These are phyloP conservation scores for Apiospora marii DNA, from an alignment of 2,329 filamentous ascomycete genomes.

Conservation along the genomic window DNA sequence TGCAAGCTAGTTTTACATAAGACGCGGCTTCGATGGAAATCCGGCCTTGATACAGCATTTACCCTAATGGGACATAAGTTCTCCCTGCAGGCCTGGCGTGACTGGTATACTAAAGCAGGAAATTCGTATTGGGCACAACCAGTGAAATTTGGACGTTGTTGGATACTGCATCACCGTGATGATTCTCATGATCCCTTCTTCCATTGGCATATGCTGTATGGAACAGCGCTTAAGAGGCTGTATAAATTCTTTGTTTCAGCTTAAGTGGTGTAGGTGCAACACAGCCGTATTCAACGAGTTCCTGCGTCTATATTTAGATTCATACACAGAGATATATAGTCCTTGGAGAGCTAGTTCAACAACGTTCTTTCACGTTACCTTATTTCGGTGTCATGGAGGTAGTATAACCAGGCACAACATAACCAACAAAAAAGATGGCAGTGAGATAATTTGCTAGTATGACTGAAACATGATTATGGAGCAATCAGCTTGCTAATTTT, in stretches of 20 bases:
- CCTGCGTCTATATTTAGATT: too few relatives aligned
- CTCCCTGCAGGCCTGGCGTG: not conserved
- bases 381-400: not conserved
- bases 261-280: not conserved
- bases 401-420: not conserved
- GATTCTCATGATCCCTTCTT: not conserved
- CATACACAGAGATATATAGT: too few relatives aligned
- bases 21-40: not conserved
- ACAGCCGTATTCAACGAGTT: not conserved
- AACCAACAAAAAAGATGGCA: too few relatives aligned
- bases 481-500: too few relatives aligned
- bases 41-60: not conserved
- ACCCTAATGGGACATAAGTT: not conserved
- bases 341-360: too few relatives aligned
- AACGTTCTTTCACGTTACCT: not conserved
- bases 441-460: too few relatives aligned
- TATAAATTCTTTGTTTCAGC: not conserved
- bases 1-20: not conserved
- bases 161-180: not conserved
- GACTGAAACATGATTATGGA: too few relatives aligned
- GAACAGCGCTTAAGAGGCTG: not conserved
- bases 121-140: not conserved
- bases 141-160: not conserved
- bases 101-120: too few relatives aligned
- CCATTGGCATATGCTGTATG: not conserved